These are phyloP conservation scores for Naegleria lovaniensis DNA, from an alignment of 208 protist genomes.

Conservation along the genomic window DNA sequence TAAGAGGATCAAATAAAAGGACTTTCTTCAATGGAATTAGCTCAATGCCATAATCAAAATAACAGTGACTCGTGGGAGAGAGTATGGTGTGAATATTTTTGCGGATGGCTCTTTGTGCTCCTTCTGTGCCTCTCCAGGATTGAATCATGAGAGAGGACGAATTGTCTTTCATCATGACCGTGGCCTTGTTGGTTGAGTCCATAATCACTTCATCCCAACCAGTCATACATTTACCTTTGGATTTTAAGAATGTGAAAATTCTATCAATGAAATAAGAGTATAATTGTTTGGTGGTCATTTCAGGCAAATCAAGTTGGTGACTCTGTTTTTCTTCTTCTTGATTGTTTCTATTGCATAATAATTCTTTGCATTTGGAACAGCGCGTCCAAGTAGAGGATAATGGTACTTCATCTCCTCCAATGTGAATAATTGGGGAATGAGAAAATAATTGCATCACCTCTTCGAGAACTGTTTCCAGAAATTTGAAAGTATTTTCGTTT, in stretches of 20 bases:
- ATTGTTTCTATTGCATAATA: no score
- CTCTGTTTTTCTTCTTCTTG: no score
- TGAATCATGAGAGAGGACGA: not conserved
- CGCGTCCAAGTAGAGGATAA: not conserved
- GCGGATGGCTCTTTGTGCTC: not conserved
- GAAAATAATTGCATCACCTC: not conserved
- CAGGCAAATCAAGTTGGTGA: no score
- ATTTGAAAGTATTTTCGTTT: conserved; percentile 11
- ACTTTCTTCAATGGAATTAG: not conserved
- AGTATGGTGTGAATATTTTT: not conserved
- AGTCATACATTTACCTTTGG: not conserved
- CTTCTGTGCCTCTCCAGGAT: not conserved
- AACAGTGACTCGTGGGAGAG: not conserved
- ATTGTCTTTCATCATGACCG: no score
- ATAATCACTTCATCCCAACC: conserved; percentile 24
- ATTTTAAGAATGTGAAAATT: not conserved
- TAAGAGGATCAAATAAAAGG: not conserved
- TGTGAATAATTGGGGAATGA: not conserved
- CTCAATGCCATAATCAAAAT: not conserved
- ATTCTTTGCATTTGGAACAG: not conserved
- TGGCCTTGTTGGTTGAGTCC: no score
- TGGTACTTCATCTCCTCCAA: conserved; percentile 21
- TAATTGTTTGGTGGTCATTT: no score
- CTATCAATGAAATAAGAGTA: not conserved
- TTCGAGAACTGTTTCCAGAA: not conserved